These are phyloP conservation scores for Fusarium sp. DNA, from an alignment of 2,329 filamentous ascomycete species.

Conservation along the genomic window DNA sequence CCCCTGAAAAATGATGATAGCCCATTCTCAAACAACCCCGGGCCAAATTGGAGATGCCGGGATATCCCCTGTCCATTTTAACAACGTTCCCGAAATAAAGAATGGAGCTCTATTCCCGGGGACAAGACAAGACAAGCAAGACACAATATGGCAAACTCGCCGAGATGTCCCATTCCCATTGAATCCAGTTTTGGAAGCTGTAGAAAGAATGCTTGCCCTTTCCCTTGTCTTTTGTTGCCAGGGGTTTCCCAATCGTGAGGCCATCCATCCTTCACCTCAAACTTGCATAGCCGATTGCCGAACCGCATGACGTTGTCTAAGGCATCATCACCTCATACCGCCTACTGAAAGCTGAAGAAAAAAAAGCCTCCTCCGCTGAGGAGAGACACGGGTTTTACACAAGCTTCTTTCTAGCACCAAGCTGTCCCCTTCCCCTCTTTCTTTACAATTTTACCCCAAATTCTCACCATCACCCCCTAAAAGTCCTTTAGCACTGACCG, in stretches of 20 bases:
- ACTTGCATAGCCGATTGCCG: constrained; percentile 36
- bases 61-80: constrained; percentile 5
- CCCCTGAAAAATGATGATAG: constrained; percentile 26
- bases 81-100: constrained; percentile 35
- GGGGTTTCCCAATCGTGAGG: constrained; percentile 10
- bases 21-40: neutral
- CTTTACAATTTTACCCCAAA: neutral
- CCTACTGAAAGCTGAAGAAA: neutral
- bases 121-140: neutral
- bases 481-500: neutral
- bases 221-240: constrained; percentile 20
- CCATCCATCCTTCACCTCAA: constrained; percentile 12
- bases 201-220: neutral
- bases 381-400: constrained; percentile 1
- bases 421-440: neutral
- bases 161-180: neutral
- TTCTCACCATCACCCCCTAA: neutral
- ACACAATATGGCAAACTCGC: neutral
- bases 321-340: constrained; percentile 30
- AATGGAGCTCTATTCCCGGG: constrained; percentile 15
- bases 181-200: neutral
- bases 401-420: constrained; percentile 10
- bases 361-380: constrained; percentile 16
- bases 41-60: constrained; percentile 28
- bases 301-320: constrained; percentile 29